phyloP scores from a whole-genome alignment of 1,284 basidiomycete species.

The Cystobasidium slooffiae region DNA sequence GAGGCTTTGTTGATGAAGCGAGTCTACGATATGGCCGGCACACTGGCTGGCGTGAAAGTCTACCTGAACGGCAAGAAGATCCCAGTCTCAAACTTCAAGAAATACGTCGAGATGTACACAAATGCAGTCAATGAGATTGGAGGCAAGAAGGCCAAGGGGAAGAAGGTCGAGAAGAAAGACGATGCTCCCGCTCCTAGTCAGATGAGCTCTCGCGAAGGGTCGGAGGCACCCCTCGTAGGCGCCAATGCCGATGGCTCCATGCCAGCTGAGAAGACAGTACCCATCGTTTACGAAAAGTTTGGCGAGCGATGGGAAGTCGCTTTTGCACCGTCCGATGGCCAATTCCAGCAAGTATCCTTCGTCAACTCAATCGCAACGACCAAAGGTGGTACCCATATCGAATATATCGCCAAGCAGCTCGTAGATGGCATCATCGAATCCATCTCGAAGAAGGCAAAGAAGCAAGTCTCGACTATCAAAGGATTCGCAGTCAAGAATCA shows the following conservation, averaged over 20 bases:
- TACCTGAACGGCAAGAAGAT: constrained; percentile 88
- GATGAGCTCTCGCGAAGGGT: constrained; percentile 44
- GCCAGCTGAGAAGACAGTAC: constrained; percentile 65
- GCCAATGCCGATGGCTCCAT: constrained; percentile 16
- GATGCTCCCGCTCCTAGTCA: constrained; percentile 23
- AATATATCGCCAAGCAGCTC: constrained; percentile 83
- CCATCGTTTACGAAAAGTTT: constrained; percentile 80
- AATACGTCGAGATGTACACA: constrained; percentile 92
- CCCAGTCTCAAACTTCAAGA: constrained; percentile 94
- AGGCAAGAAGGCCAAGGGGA: constrained; percentile 42
- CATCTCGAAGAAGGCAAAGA: constrained; percentile 90
- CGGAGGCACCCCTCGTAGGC: constrained; percentile 45
- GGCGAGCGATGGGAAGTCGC: constrained; percentile 91
- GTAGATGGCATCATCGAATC: constrained; percentile 73
- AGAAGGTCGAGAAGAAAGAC: constrained; percentile 19
- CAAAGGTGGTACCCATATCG: constrained; percentile 96
- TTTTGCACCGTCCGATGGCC: constrained; percentile 85
- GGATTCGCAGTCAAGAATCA: constrained; percentile 93
- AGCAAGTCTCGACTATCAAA: constrained; percentile 83
- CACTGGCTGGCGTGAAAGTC: constrained; percentile 90
- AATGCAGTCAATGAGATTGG: constrained; percentile 57
- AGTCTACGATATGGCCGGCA: constrained; percentile 97
- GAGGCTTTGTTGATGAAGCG: constrained; percentile 88
- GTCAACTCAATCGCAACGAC: constrained; percentile 97
- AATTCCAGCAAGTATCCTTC: constrained; percentile 93